A percentile compares a stretch with the other conserved stretches of the same genome.
Conservation (phyloP, 23 red algal genomes). For the Gracilaria vermiculophylla region DNA sequence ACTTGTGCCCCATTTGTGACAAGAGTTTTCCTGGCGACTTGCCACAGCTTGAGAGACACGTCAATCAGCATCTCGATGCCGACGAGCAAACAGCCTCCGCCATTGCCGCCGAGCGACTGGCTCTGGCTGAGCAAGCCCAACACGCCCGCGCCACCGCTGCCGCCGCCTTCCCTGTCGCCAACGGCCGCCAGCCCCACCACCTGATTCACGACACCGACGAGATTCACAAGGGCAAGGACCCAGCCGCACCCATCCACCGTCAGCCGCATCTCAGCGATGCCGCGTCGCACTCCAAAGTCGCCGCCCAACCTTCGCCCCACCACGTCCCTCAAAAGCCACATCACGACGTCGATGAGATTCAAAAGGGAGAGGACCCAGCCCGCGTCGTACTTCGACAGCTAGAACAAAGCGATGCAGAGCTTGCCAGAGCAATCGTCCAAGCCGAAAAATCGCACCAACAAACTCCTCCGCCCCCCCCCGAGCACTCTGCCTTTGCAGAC, state of each 20-base stretch:
- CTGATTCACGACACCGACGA: not conserved
- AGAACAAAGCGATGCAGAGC: conserved; percentile 33
- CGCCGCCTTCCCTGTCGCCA: too few species aligned
- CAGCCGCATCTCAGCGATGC: not conserved
- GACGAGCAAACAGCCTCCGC: conserved; percentile 8
- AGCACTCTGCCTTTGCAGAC: conserved; percentile 23
- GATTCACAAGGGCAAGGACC: conserved; percentile 4
- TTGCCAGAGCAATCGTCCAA: conserved; percentile 11
- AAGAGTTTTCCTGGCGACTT: not conserved
- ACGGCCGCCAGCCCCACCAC: not conserved
- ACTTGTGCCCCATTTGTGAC: conserved; percentile 35
- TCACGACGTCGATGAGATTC: not conserved
- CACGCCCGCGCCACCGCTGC: too few species aligned
- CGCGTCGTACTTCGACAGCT: not conserved
- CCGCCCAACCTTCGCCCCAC: not conserved
- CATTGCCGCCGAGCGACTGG: not conserved
- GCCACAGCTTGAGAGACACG: conserved; percentile 28
- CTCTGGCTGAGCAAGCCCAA: not conserved
- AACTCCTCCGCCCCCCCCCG: not conserved
- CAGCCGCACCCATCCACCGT: not conserved
- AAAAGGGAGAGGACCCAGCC: conserved; percentile 8
- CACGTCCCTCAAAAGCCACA: too few species aligned
- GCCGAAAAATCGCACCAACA: not conserved
- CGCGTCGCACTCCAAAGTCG: not conserved
- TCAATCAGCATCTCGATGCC: conserved; percentile 51